phyloP scores from a whole-genome alignment of 2,329 filamentous ascomycete species.

The Phyllosticta citribraziliensis region DNA sequence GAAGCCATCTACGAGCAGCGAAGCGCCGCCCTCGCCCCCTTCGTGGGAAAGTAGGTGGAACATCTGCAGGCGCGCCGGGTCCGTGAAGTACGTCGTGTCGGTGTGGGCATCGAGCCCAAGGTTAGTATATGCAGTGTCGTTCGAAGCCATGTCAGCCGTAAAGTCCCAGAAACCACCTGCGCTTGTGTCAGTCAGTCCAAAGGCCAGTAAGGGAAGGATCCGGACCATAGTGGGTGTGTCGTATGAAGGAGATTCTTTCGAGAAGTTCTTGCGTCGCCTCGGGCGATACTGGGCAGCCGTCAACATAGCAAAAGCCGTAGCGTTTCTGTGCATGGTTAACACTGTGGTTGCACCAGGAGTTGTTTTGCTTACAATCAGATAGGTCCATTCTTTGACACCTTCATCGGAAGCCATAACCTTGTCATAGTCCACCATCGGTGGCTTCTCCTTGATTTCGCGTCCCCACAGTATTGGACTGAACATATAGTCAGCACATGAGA shows the following conservation, averaged over 20 bases:
- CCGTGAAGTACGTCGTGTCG: slow-evolving; percentile 92
- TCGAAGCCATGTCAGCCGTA: slow-evolving; percentile 74
- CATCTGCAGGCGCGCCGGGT: slow-evolving; percentile 81
- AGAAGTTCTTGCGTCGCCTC: slow-evolving; percentile 65
- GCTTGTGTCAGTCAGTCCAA: not conserved
- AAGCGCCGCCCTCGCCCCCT: slow-evolving; percentile 59
- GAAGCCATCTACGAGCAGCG: slow-evolving; percentile 81
- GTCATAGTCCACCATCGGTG: slow-evolving; percentile 52
- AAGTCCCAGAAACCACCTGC: slow-evolving; percentile 71
- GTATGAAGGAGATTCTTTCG: slow-evolving; percentile 74
- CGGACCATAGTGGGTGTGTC: slow-evolving; percentile 80
- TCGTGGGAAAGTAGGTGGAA: slow-evolving; percentile 86
- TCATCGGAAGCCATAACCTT: slow-evolving; percentile 47
- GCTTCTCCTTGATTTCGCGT: slow-evolving; percentile 28
- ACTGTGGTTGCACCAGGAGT: not conserved
- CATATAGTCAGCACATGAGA: not conserved
- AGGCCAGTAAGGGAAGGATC: slow-evolving; percentile 21
- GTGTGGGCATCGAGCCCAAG: slow-evolving; percentile 77
- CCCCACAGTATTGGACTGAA: slow-evolving; percentile 26
- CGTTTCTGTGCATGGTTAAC: slow-evolving; percentile 41
- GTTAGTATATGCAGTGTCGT: slow-evolving; percentile 87
- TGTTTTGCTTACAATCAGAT: slow-evolving; percentile 46
- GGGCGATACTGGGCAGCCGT: slow-evolving; percentile 57
- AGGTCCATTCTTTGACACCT: slow-evolving; percentile 53
- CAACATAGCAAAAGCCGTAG: slow-evolving; percentile 70